These are phyloP conservation scores for Grosmannia clavigera DNA, from an alignment of 2,329 filamentous ascomycete species.

Conservation along the genomic window DNA sequence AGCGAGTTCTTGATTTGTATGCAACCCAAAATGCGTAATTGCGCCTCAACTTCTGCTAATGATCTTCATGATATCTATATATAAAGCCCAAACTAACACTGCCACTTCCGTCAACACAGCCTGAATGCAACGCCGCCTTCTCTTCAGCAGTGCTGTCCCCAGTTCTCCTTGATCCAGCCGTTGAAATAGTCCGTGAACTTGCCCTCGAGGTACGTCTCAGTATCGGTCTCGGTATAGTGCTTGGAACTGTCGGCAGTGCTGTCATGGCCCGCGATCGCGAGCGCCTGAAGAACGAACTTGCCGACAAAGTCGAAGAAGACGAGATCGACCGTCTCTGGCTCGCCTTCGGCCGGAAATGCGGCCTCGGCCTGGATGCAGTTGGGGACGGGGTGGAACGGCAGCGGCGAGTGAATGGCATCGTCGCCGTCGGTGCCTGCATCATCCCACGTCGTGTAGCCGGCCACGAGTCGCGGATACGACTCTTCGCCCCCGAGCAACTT, in stretches of 20 bases:
- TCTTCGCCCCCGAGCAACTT: slow-evolving; percentile 14
- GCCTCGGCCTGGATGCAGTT: slow-evolving; percentile 69
- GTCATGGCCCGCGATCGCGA: slow-evolving; percentile 34
- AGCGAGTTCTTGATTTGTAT: neutral
- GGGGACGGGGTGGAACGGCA: slow-evolving; percentile 66
- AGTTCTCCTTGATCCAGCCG: slow-evolving; percentile 47
- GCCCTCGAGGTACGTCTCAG: slow-evolving; percentile 38
- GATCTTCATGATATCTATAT: neutral
- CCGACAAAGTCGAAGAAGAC: slow-evolving; percentile 89
- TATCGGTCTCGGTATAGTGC: slow-evolving; percentile 34
- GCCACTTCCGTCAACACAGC: neutral
- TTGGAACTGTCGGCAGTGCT: slow-evolving; percentile 8
- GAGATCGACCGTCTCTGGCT: slow-evolving; percentile 65
- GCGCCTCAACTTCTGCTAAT: neutral
- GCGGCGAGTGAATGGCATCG: slow-evolving; percentile 68
- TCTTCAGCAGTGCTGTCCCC: slow-evolving; percentile 34
- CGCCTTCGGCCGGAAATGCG: slow-evolving; percentile 37
- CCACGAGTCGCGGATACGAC: slow-evolving; percentile 30
- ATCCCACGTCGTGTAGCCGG: slow-evolving; percentile 81
- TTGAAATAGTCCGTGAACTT: slow-evolving; percentile 44
- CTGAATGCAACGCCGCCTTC: neutral
- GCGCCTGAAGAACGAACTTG: slow-evolving; percentile 63
- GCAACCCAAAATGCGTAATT: too few species aligned
- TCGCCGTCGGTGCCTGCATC: slow-evolving; percentile 77
- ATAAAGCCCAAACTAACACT: neutral